Conservation (phyloP, 352 stramenopile species). For the Blastocystis sp. region DNA sequence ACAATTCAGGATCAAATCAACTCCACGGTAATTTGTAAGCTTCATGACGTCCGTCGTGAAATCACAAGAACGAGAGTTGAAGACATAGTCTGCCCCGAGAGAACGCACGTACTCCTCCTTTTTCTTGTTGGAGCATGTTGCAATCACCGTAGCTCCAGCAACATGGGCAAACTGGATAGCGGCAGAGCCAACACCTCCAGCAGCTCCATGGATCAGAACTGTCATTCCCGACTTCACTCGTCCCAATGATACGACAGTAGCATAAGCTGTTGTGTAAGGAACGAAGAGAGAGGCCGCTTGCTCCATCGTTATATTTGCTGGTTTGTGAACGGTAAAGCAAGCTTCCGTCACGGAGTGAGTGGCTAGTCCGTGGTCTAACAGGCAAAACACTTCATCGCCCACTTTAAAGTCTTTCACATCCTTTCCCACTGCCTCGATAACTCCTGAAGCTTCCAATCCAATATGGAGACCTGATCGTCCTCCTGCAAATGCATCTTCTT, state of each 20-base stretch:
- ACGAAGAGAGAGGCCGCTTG: conserved; percentile 19
- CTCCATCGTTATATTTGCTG: conserved; percentile 19
- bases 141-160: conserved; percentile 49
- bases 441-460: conserved; percentile 34
- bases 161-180: conserved; percentile 34
- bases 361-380: conserved; percentile 26
- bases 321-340: neutral
- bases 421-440: conserved; percentile 37
- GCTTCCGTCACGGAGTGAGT: conserved; percentile 17
- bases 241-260: conserved; percentile 22
- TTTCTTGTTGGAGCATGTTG: conserved; percentile 53
- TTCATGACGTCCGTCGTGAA: conserved; percentile 5
- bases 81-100: conserved; percentile 5
- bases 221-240: neutral
- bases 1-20: conserved; percentile 55
- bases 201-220: conserved; percentile 55
- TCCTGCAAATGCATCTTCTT: conserved; percentile 54
- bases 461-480: conserved; percentile 35
- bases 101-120: conserved; percentile 52
- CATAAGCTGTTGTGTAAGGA: conserved; percentile 57
- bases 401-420: conserved; percentile 38
- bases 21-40: neutral
- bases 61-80: conserved; percentile 29
- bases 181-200: conserved; percentile 41
- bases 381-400: conserved; percentile 40